Evolutionary conservation across 1,139 yeast species (phyloP), one percentile per base, ranked within the genome.

Genomic region (Pichia sp.): DNA sequence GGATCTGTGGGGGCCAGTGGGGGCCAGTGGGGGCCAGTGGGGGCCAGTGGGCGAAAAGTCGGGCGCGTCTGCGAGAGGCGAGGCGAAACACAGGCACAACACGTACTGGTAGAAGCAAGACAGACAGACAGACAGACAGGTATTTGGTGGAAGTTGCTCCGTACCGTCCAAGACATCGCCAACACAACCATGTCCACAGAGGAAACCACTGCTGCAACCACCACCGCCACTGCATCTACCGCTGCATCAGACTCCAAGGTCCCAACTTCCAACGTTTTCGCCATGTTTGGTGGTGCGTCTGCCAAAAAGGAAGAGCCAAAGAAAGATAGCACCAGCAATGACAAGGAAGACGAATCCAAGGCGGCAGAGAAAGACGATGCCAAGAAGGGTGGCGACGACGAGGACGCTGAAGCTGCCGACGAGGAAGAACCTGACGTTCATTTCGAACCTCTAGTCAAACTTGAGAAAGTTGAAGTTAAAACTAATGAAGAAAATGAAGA

Each of bases 401-500:
- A 35, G 55, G 54, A 58, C 12, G 64, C 61, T 18, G 74, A 66
- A 5, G 82, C 71, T 15, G 95, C 80, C 43, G 93, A 74, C 20
- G 91, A 84, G 59, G 96, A 85, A 63, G 85, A 86, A 51, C 89
- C 86, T 47, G 97, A 91, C 56, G 93, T 91, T 47, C 96, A 91
- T 64, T 93, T 91, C 58, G 96, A 91, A 68, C 98, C 98, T 42
- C 71, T 91, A 53, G 96, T 91, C 48, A 85, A 84, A 66, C 78
- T 91, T 56, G 96, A 89, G 68, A 84, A 84, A 65, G 97, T 91
- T 41, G 97, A 91, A 24, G 95, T 89, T 52, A 89, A 88, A 71
- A 89, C 97, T 56, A 85, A 88, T 67, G 98, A 91, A 69, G 98
- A 91, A 68, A 77, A 88, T 50, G 98, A 91, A 70, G 95, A 86